A percentile compares a stretch with the other conserved stretches of the same genome.
These are phyloP conservation scores for Dactylellina haptotyla DNA, from an alignment of 2,329 filamentous ascomycete species.

Conservation along the genomic window DNA sequence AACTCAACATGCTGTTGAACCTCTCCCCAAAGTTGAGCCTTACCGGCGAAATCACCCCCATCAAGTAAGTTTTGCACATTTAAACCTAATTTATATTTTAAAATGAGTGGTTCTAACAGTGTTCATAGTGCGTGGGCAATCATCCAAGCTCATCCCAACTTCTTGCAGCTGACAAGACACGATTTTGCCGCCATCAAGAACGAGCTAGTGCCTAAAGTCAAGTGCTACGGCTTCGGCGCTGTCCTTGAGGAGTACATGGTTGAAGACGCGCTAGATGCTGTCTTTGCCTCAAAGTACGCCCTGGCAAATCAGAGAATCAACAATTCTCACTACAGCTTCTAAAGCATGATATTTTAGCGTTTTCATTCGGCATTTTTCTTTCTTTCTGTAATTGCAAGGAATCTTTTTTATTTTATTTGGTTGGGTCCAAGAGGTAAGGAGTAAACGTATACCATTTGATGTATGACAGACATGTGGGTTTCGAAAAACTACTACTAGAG, in stretches of 20 bases:
- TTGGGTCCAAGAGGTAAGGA: not conserved
- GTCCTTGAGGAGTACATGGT: constrained; percentile 76
- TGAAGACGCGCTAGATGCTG: constrained; percentile 77
- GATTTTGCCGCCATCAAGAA: constrained; percentile 79
- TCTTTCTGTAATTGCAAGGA: not conserved
- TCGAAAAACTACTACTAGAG: constrained; percentile 10
- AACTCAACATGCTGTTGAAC: constrained; percentile 83
- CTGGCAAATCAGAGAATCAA: constrained; percentile 50
- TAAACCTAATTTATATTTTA: not conserved
- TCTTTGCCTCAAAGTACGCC: constrained; percentile 70
- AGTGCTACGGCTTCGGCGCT: constrained; percentile 84
- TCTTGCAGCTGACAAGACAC: constrained; percentile 71
- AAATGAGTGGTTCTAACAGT: constrained; percentile 4
- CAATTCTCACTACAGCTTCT: constrained; percentile 50
- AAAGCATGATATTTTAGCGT: not conserved
- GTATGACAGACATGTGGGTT: not conserved
- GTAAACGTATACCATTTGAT: constrained; percentile 9
- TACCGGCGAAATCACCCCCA: constrained; percentile 90
- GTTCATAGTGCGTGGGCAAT: constrained; percentile 83
- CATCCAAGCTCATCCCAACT: constrained; percentile 76
- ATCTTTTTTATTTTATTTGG: not conserved
- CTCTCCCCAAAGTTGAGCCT: constrained; percentile 83
- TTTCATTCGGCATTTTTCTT: not conserved
- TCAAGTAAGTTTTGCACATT: constrained; percentile 62
- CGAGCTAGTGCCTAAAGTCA: constrained; percentile 80